phyloP scores from a whole-genome alignment of 495 filamentous ascomycete genomes.

The Hypoxylon fuscum region DNA sequence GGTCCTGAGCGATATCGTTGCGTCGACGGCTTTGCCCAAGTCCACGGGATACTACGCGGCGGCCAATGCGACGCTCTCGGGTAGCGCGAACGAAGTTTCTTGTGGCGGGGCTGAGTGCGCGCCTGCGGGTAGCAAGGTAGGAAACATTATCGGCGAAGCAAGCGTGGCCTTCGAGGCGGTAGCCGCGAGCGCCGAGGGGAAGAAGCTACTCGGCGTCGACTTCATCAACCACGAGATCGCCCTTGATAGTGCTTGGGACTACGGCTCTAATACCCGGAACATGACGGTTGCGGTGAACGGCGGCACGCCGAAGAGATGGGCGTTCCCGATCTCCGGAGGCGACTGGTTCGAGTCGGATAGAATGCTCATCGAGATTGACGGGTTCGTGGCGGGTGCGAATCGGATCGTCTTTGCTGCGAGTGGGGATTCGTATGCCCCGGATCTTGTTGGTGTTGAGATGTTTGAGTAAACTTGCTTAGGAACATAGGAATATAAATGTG shows the following conservation, averaged over 20 bases:
- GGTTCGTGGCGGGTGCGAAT: conserved; percentile 53
- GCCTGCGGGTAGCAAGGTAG: conserved; percentile 56
- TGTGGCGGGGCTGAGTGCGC: conserved; percentile 48
- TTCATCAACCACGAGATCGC: conserved; percentile 64
- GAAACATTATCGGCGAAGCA: conserved; percentile 40
- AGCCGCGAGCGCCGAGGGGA: conserved; percentile 27
- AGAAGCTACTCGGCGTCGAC: conserved; percentile 55
- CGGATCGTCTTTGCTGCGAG: conserved; percentile 32
- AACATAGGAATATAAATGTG: no score
- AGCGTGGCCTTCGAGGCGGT: conserved; percentile 36
- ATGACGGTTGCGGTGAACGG: conserved; percentile 58
- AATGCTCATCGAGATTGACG: conserved; percentile 53
- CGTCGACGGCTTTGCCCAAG: conserved; percentile 41
- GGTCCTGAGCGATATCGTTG: conserved; percentile 49
- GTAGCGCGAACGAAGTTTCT: conserved; percentile 38
- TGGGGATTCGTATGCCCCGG: conserved; percentile 23
- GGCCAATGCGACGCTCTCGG: conserved; percentile 47
- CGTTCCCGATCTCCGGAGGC: conserved; percentile 58
- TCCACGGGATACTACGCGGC: conserved; percentile 51
- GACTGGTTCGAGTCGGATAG: conserved; percentile 61
- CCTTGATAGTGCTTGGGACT: conserved; percentile 52
- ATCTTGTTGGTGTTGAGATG: conserved; percentile 41
- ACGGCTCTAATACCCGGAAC: conserved; percentile 57
- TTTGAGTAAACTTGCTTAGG: conserved; percentile 34
- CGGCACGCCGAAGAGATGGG: conserved; percentile 50